Evolutionary conservation across 1,284 basidiomycete genomes (phyloP).

Genomic region (Pseudozyma flocculosa): DNA sequence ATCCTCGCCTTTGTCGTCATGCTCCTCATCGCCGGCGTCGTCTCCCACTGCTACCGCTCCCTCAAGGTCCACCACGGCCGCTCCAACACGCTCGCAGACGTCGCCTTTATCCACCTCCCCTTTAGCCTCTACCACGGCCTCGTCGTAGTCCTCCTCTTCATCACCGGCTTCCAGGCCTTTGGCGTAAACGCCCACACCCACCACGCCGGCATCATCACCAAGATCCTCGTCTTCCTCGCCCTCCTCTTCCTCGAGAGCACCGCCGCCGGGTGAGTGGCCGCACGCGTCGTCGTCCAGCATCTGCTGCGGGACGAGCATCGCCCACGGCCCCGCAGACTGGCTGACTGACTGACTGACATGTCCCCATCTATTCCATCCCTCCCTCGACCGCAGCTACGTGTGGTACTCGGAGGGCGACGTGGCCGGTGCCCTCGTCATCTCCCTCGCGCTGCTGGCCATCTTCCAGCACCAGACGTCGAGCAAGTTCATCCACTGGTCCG

Average conservation of each 20-base stretch:
- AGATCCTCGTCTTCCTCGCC: conserved; percentile 87
- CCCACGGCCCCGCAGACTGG: too few species aligned
- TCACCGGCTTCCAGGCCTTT: conserved; percentile 87
- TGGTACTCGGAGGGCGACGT: conserved; percentile 85
- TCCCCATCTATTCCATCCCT: neutral
- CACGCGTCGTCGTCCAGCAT: too few species aligned
- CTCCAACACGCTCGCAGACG: conserved; percentile 62
- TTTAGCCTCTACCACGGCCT: conserved; percentile 76
- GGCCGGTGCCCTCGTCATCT: conserved; percentile 80
- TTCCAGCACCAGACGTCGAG: conserved; percentile 60
- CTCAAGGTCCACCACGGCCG: conserved; percentile 75
- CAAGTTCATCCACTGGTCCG: conserved; percentile 81
- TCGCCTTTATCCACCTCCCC: conserved; percentile 63
- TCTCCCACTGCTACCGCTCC: conserved; percentile 88
- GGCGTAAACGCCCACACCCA: conserved; percentile 72
- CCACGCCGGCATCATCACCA: conserved; percentile 80
- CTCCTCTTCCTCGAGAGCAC: conserved; percentile 92
- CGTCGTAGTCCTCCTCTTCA: conserved; percentile 84
- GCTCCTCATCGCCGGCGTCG: conserved; percentile 77
- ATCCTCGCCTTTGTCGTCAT: conserved; percentile 79
- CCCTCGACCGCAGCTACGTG: conserved; percentile 63
- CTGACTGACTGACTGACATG: too few species aligned
- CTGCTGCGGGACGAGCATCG: too few species aligned
- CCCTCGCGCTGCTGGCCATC: conserved; percentile 68
- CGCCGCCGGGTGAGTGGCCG: conserved; percentile 67